phyloP scores from a whole-genome alignment of 805 yeast species.

The Candida chauliodis region DNA sequence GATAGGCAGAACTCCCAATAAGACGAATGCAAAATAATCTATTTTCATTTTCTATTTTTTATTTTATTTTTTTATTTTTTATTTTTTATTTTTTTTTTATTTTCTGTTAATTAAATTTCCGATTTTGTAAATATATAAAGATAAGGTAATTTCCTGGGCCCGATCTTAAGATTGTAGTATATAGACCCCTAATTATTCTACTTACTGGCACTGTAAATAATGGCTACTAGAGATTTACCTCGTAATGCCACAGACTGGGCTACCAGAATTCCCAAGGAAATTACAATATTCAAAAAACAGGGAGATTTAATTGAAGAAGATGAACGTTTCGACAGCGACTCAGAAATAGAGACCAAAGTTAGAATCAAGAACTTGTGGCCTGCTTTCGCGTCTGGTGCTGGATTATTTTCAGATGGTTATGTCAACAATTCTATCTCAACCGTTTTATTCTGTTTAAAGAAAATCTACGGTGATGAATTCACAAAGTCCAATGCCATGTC shows the following conservation, averaged over 20 bases:
- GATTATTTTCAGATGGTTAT: constrained; percentile 90
- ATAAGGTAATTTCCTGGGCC: background rate
- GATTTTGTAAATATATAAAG: background rate
- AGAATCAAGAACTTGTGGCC: constrained; percentile 46
- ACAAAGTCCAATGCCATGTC: constrained; percentile 64
- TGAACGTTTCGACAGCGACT: constrained; percentile 11
- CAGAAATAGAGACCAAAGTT: constrained; percentile 17
- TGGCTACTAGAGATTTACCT: constrained; percentile 51
- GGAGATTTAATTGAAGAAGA: constrained; percentile 18
- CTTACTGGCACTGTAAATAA: too few relatives aligned
- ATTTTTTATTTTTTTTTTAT: too few relatives aligned
- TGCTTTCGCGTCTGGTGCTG: constrained; percentile 83
- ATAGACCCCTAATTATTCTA: too few relatives aligned
- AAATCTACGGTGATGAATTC: constrained; percentile 63
- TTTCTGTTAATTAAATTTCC: background rate
- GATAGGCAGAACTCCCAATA: too few relatives aligned
- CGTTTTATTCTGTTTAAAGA: constrained; percentile 65
- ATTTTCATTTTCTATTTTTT: too few relatives aligned
- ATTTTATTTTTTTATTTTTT: too few relatives aligned
- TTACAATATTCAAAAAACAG: constrained; percentile 32
- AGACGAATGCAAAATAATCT: too few relatives aligned
- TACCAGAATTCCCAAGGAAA: constrained; percentile 38
- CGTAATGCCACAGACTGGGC: constrained; percentile 41
- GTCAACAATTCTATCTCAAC: constrained; percentile 81
- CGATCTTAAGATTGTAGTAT: too few relatives aligned